phyloP scores from a whole-genome alignment of 768 basidiomycete genomes.

The Mycena filopes region DNA sequence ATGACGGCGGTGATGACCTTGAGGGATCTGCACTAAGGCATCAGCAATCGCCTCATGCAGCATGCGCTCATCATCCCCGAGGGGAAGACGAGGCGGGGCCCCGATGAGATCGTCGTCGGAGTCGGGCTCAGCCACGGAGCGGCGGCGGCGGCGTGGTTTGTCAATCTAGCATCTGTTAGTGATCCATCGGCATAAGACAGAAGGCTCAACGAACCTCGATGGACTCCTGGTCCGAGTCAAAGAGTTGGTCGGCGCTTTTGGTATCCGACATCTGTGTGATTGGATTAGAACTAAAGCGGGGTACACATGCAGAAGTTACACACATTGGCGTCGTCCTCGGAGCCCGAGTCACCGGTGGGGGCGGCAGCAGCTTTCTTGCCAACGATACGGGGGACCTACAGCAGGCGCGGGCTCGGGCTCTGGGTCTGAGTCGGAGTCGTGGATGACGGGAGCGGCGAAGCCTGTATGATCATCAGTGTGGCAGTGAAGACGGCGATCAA shows the following conservation, averaged over 20 bases:
- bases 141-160: background rate
- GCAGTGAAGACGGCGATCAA: background rate
- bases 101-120: background rate
- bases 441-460: background rate
- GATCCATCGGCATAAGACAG: background rate
- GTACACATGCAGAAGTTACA: too few relatives aligned
- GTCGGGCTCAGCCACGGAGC: background rate
- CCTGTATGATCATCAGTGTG: background rate
- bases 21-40: background rate
- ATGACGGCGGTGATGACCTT: background rate
- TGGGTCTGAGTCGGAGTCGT: background rate
- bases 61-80: background rate
- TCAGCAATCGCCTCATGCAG: constrained; percentile 2
- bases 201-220: background rate
- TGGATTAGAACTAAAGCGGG: too few relatives aligned
- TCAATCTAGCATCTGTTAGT: background rate
- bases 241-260: background rate
- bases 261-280: background rate
- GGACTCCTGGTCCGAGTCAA: background rate
- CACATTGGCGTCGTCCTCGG: too few relatives aligned
- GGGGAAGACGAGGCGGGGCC: background rate
- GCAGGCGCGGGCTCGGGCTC: too few relatives aligned
- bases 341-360: too few relatives aligned
- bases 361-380: too few relatives aligned
- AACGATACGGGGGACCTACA: too few relatives aligned